Evolutionary conservation across 2,329 filamentous ascomycete species (phyloP).

Genomic region (Penicillium freii): DNA sequence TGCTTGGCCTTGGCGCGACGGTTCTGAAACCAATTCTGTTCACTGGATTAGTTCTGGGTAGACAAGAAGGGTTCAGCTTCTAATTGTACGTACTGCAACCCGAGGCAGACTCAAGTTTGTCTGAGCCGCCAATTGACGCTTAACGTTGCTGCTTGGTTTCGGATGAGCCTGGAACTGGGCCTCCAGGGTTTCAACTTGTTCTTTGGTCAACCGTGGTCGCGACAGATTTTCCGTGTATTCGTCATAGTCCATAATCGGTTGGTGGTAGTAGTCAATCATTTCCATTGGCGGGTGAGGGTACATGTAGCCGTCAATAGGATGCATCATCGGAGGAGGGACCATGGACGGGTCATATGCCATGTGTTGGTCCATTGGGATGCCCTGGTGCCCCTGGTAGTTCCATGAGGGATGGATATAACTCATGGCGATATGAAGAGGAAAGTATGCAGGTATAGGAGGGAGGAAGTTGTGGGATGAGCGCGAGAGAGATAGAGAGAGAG

Average conservation of each 20-base stretch:
- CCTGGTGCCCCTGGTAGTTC: constrained; percentile 35
- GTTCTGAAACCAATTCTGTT: constrained; percentile 55
- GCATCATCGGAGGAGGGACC: constrained; percentile 39
- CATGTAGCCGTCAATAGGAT: constrained; percentile 40
- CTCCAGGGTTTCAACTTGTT: constrained; percentile 52
- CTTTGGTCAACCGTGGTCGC: constrained; percentile 51
- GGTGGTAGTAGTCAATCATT: constrained; percentile 44
- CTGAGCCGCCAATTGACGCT: constrained; percentile 49
- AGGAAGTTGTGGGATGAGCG: neutral
- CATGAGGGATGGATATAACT: constrained; percentile 42
- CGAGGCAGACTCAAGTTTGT: constrained; percentile 50
- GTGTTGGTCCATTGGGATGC: constrained; percentile 39
- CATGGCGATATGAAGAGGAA: constrained; percentile 27
- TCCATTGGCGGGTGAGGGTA: constrained; percentile 42
- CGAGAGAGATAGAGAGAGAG: constrained; percentile 1
- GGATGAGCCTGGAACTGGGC: constrained; percentile 51
- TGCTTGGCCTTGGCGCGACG: constrained; percentile 53
- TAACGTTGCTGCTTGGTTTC: constrained; percentile 51
- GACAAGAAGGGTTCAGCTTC: neutral
- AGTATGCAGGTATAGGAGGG: constrained; percentile 9
- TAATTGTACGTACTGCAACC: constrained; percentile 45
- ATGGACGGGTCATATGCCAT: constrained; percentile 38
- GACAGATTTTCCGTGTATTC: constrained; percentile 50
- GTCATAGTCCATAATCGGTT: constrained; percentile 46
- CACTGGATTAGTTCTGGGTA: constrained; percentile 6